Evolutionary conservation across 2,329 filamentous ascomycete genomes (phyloP).

Genomic region (Fusarium metavorans): DNA sequence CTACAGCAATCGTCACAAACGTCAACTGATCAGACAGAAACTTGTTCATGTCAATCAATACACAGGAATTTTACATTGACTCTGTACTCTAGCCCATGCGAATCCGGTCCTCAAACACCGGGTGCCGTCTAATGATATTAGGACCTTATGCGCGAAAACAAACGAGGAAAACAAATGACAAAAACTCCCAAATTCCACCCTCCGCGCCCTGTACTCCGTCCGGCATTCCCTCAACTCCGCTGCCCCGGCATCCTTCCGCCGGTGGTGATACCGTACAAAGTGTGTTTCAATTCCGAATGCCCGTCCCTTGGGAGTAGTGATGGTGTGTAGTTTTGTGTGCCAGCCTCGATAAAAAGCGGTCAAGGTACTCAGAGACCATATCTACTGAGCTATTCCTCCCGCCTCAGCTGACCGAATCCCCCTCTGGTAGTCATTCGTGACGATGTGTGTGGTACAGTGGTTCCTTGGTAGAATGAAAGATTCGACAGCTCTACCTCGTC

Average conservation of each 20-base stretch:
- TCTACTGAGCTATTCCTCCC: background rate
- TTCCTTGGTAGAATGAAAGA: background rate
- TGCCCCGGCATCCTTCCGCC: background rate
- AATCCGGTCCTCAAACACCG: constrained; percentile 10
- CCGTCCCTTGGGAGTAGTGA: background rate
- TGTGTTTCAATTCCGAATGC: constrained; percentile 12
- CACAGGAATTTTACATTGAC: constrained; percentile 15
- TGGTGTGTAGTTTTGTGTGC: background rate
- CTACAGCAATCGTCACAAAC: background rate
- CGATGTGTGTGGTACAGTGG: constrained; percentile 2
- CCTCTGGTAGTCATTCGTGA: constrained; percentile 8
- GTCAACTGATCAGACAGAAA: background rate
- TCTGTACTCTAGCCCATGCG: constrained; percentile 25
- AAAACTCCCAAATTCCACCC: constrained; percentile 30
- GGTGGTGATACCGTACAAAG: constrained; percentile 17
- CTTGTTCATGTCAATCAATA: constrained; percentile 9
- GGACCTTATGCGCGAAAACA: background rate
- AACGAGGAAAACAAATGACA: background rate
- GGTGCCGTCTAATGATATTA: constrained; percentile 33
- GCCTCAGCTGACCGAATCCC: background rate
- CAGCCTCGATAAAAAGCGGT: background rate
- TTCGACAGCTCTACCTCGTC: constrained; percentile 6
- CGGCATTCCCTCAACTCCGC: constrained; percentile 30
- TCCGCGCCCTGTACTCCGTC: constrained; percentile 29
- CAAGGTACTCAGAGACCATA: background rate